Evolutionary conservation across 345 rosid species (phyloP), one percentile per base, ranked within the genome.

Genomic region (Noccaea bulbosa): DNA sequence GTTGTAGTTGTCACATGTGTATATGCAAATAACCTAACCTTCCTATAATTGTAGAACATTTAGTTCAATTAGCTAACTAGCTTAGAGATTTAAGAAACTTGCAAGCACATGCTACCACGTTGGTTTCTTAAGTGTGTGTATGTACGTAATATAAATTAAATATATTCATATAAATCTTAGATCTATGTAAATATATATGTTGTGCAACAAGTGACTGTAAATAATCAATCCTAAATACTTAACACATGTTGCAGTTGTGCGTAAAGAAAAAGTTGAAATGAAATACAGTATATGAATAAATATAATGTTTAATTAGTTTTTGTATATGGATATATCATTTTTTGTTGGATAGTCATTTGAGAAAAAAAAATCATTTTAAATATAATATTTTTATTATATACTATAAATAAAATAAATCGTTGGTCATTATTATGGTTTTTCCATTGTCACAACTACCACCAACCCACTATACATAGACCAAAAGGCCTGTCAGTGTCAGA

Each of bases 371-470:
- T 8, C 2, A 4, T 16, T 3, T 22, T 8, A 41, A 45, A 9
- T 8, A 8, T 10, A 1, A 39, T 39, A 39, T 8, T 10, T 0
- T 20, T 20, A 2, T 20, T 39, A 10, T 10, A 22, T 37, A 43
- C 40, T 14, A 16, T 11, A 34, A 30, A 22, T 14, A 67, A 27
- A 54, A 52, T 32, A 43, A 53, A 43, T 7, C 14, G 7, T 1
- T 43, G 47, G 47, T 14, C 40, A 72, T 33, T 37, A 62, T 62
- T 2, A 55, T 50, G 62, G 6, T 50, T 62, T 44, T 20, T 67
- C 55, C 20, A 59, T 60, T 43, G 38, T 67, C 64, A 51, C 78
- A 74, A 67, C 73, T 1, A 68, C 58, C 69, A 74, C 73, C 78
- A 7, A 75, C 52, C 52, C 57, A 27, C 30, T 2, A 27, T 27